Conservation (phyloP, 805 yeast genomes). For the Kurtzmaniella fragi region DNA sequence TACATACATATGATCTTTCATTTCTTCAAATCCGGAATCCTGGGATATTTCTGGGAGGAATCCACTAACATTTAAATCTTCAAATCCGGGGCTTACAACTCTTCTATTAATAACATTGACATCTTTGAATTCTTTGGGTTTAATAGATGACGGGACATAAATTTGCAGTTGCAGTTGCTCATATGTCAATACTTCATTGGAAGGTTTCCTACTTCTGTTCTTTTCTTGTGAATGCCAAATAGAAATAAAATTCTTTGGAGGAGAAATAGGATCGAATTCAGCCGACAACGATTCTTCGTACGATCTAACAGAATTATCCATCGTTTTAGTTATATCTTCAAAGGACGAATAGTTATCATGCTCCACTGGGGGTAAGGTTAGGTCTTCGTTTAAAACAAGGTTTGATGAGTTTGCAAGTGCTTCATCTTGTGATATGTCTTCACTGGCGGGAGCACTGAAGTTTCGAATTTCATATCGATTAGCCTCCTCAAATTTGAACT, state of each 20-base stretch:
- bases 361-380: slow-evolving; percentile 37
- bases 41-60: slow-evolving; percentile 44
- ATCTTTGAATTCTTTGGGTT: slow-evolving; percentile 31
- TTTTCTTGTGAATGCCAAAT: slow-evolving; percentile 40
- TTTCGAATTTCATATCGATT: not conserved
- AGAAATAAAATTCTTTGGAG: slow-evolving; percentile 26
- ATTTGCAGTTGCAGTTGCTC: slow-evolving; percentile 1
- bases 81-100: slow-evolving; percentile 38
- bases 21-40: slow-evolving; percentile 43
- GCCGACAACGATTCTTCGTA: slow-evolving; percentile 40
- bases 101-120: slow-evolving; percentile 39
- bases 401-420: slow-evolving; percentile 42
- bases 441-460: not conserved
- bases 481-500: no score
- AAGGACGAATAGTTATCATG: slow-evolving; percentile 28
- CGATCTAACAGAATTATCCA: slow-evolving; percentile 15
- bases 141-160: slow-evolving; percentile 20
- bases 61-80: slow-evolving; percentile 36
- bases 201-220: slow-evolving; percentile 6
- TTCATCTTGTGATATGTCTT: slow-evolving; percentile 12
- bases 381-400: slow-evolving; percentile 28
- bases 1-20: no score
- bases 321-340: slow-evolving; percentile 31
- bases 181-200: not conserved
- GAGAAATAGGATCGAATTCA: slow-evolving; percentile 21